phyloP scores from a whole-genome alignment of 208 protist genomes.

The Crithidia mellificae region DNA sequence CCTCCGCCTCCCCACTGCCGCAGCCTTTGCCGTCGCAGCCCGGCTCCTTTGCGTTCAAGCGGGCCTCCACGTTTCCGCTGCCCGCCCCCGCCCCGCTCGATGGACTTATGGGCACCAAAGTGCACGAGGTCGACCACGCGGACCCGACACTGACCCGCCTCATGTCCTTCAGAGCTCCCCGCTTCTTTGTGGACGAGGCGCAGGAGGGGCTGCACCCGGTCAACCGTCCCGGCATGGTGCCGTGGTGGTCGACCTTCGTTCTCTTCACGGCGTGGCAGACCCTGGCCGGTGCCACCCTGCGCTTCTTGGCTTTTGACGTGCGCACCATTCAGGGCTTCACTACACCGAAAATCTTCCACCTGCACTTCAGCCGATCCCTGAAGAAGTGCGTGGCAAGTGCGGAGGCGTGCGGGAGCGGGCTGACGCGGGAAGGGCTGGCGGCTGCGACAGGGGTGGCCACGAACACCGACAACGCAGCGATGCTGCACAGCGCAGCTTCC shows the following conservation, averaged over 20 bases:
- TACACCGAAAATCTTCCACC: slow-evolving; percentile 63
- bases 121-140: slow-evolving; percentile 1
- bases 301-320: slow-evolving; percentile 78
- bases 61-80: not conserved
- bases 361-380: slow-evolving; percentile 41
- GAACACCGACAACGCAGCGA: not conserved
- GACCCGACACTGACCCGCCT: not conserved
- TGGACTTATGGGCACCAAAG: not conserved
- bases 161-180: slow-evolving; percentile 30
- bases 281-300: slow-evolving; percentile 42
- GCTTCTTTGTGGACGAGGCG: slow-evolving; percentile 33
- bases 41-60: not conserved
- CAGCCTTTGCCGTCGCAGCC: not conserved
- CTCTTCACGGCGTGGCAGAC: slow-evolving; percentile 65
- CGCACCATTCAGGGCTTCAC: slow-evolving; percentile 51
- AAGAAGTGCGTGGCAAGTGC: slow-evolving; percentile 4
- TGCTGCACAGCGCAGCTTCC: slow-evolving; percentile 2
- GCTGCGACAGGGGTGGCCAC: too few species aligned
- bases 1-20: not conserved
- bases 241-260: slow-evolving; percentile 84
- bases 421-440: not conserved
- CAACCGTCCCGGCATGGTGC: slow-evolving; percentile 77
- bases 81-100: not conserved
- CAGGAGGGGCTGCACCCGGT: slow-evolving; percentile 42
- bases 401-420: not conserved